Evolutionary conservation across 352 stramenopile genomes (phyloP), one percentile per base, ranked within the genome.

Genomic region (Albugo candida): DNA sequence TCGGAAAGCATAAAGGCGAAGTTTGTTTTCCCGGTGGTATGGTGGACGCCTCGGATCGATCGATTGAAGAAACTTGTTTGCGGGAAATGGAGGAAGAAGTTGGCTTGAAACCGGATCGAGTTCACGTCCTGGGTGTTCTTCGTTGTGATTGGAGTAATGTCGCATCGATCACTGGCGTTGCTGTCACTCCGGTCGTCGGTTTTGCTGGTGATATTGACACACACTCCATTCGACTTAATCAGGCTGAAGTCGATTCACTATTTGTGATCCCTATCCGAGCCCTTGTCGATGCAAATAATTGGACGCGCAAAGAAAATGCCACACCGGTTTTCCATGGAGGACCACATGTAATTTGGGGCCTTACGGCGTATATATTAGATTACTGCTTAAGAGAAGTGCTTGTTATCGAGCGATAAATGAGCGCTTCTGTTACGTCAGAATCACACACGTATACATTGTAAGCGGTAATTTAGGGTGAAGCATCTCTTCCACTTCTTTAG

Each of bases 31-130:
- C 93, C 1, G 93, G 93, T 5, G 93, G 92, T 4, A 97, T 95
- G 75, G 83, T 97, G 51, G 87, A 96, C 59, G 67, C 67, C n/a
- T 69, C 73, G 34, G 67, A 95, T 54, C 87, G 70, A 49, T 95
- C 83, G 27, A 97, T 98, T 53, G 81, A 97, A 41, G 69, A 81
- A 49, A 97, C 94, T n/a, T 96, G 89, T 59, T 63, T 98, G 24
- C 73, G 94, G 18, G 94, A 98, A 65, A 97, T 98, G 91, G 85
- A 96, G 42, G 94, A 98, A 65, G 94, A 98, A 63, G 92, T 98
- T 48, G 92, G 86, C 1, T 70, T 97, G 46, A 66, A 60, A 0
- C 60, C 73, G 2, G 63, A 83, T 37, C 58, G 59, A 13, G 67
- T 95, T n/a, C 78, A 91, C 45, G 88, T 98, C 20, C 67, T 98